These are phyloP conservation scores for Galerina marginata DNA, from an alignment of 768 basidiomycete species.

Conservation along the genomic window DNA sequence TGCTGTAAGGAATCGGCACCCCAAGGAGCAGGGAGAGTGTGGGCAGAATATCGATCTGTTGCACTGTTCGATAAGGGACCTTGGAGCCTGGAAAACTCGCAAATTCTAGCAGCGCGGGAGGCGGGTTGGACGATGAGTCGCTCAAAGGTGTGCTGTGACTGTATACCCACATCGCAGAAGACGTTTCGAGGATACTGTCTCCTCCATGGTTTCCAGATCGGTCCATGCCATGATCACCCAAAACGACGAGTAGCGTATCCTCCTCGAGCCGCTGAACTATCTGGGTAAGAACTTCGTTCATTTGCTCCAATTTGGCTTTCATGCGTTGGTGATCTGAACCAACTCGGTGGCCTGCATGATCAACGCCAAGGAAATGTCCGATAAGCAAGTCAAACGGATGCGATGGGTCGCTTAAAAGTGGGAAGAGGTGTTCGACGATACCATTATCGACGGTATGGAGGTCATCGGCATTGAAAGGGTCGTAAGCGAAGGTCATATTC, in stretches of 20 bases:
- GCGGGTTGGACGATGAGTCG: conserved; percentile 39
- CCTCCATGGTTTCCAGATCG: conserved; percentile 94
- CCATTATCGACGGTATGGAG: conserved; percentile 95
- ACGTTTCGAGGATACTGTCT: conserved; percentile 84
- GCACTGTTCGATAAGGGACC: conserved; percentile 64
- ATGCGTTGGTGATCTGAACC: conserved; percentile 89
- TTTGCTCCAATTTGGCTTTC: conserved; percentile 84
- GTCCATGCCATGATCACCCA: conserved; percentile 99
- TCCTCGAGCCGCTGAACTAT: conserved; percentile 79
- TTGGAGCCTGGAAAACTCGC: conserved; percentile 65
- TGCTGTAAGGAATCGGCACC: conserved; percentile 94
- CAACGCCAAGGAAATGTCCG: conserved; percentile 94
- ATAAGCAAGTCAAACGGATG: conserved; percentile 85
- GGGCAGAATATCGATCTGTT: conserved; percentile 94
- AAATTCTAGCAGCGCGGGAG: conserved; percentile 56
- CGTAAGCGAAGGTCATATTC: conserved; percentile 84
- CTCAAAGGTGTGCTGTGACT: conserved; percentile 72
- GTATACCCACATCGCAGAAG: conserved; percentile 90
- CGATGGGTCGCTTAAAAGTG: conserved; percentile 61
- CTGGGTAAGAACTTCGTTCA: conserved; percentile 77
- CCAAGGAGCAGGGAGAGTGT: conserved; percentile 89
- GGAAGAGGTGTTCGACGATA: conserved; percentile 83
- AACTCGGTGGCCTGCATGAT: conserved; percentile 94
- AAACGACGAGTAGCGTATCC: conserved; percentile 89
- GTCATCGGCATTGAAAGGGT: conserved; percentile 99